These are phyloP conservation scores for Hura crepitans DNA, from an alignment of 441 rosid genomes.

Conservation along the genomic window DNA sequence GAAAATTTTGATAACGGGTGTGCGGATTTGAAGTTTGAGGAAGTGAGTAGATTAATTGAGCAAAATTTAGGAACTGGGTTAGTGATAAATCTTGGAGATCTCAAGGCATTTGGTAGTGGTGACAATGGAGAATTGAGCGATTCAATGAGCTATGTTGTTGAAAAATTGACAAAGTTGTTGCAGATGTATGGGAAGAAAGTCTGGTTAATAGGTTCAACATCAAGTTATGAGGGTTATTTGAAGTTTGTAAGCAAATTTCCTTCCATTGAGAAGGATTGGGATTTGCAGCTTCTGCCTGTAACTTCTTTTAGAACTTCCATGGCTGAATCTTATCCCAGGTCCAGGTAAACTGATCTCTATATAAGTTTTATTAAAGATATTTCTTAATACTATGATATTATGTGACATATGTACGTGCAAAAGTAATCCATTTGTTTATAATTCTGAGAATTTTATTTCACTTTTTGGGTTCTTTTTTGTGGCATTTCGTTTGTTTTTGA, in stretches of 20 bases:
- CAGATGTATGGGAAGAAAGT: constrained; percentile 41
- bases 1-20: constrained; percentile 31
- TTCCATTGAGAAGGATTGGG: constrained; percentile 63
- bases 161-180: constrained; percentile 43
- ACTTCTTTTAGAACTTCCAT: constrained; percentile 42
- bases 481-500: constrained; percentile 8
- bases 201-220: constrained; percentile 59
- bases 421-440: not conserved
- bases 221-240: constrained; percentile 50
- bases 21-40: constrained; percentile 39
- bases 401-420: not conserved
- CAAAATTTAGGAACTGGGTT: constrained; percentile 43
- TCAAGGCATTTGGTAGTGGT: constrained; percentile 34
- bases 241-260: constrained; percentile 53
- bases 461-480: not conserved
- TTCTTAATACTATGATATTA: not conserved
- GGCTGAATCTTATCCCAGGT: constrained; percentile 48
- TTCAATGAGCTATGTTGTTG: constrained; percentile 37
- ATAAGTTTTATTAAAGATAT: too few relatives aligned
- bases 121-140: constrained; percentile 15
- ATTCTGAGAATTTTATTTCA: not conserved
- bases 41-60: constrained; percentile 35
- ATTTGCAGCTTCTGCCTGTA: constrained; percentile 66
- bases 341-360: constrained; percentile 44
- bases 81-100: constrained; percentile 61